These are phyloP conservation scores for Conidiobolus incongruus DNA, from an alignment of 371 early-diverging fungal species.

Conservation along the genomic window DNA sequence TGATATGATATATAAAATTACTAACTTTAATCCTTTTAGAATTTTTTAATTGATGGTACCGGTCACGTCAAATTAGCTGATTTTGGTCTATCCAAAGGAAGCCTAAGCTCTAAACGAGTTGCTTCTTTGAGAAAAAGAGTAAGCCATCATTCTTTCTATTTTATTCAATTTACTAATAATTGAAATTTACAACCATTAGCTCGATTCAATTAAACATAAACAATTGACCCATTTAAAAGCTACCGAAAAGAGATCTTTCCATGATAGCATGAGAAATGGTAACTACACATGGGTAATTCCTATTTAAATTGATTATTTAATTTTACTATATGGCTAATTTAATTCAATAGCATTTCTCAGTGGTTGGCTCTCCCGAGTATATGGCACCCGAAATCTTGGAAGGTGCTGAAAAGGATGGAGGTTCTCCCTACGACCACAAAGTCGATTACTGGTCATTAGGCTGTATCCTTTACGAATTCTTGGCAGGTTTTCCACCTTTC, in stretches of 20 bases:
- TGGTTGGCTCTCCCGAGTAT: slow-evolving; percentile 79
- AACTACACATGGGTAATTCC: slow-evolving; percentile 16
- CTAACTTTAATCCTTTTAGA: slow-evolving; percentile 8
- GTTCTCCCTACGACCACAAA: slow-evolving; percentile 31
- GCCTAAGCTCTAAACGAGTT: slow-evolving; percentile 27
- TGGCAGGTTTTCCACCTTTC: slow-evolving; percentile 58
- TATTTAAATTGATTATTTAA: slow-evolving; percentile 21
- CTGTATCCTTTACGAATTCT: slow-evolving; percentile 73
- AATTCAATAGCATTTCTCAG: slow-evolving; percentile 18
- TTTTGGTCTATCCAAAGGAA: slow-evolving; percentile 75
- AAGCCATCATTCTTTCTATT: not conserved
- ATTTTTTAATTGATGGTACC: slow-evolving; percentile 29
- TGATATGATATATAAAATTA: not conserved
- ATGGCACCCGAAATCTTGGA: slow-evolving; percentile 50
- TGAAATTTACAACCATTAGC: slow-evolving; percentile 6
- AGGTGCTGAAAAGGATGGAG: slow-evolving; percentile 29
- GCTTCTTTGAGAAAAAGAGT: slow-evolving; percentile 26
- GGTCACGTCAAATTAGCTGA: slow-evolving; percentile 69
- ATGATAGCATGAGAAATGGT: slow-evolving; percentile 13
- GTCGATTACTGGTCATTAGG: slow-evolving; percentile 84
- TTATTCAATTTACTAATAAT: not conserved
- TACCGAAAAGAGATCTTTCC: slow-evolving; percentile 22
- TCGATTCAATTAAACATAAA: slow-evolving; percentile 26
- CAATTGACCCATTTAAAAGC: slow-evolving; percentile 16
- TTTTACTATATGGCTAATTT: slow-evolving; percentile 11